Evolutionary conservation across 306 rosid species (phyloP), one percentile per base, ranked within the genome.

Genomic region (Prunus mira): DNA sequence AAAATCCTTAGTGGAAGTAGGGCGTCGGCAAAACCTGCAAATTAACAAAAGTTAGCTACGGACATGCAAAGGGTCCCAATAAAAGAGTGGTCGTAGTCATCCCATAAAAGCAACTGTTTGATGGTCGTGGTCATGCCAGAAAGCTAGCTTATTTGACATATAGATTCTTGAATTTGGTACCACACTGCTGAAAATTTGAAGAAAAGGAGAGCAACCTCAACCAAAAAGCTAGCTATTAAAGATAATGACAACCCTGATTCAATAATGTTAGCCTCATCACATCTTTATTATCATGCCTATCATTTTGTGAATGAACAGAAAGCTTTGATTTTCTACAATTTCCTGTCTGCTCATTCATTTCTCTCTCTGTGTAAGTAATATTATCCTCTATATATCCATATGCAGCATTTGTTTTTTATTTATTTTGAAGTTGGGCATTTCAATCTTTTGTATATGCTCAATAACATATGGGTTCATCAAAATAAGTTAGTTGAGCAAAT

Each of bases 31-130:
- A 65, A 2, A 47, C 3, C 18, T 47, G 50, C 65, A 51, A 65
- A 61, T 19, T 9, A 81, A 64, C 69, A 62, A 83, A 85, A 81
- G 19, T 61, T 62, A 61, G 1, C 30, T 1, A 34, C 19, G 69
- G 18, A 65, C 19, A 56, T 70, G 25, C 25, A 63, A 74, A 64
- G 76, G 71, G 6, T 52, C 14, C 67, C 67, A 30, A 20, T n/a
- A 38, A 67, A 72, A 43, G 89, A 82, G 82, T 15, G 89, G 89
- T 58, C 66, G 49, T 61, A 24, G n/a, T 82, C 50, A 73, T 67
- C 72, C 74, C 46, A 18, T 67, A 20, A 46, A 27, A 13, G 69
- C 12, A 65, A 32, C 49, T 32, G 27, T 9, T 65, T 65, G 69
- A 34, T 34, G 69, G 69, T 65, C 69, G 1, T 19, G 69, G 50